These are phyloP conservation scores for Astrephomene gubernaculifera DNA, from an alignment of 139 green algal genomes.

Conservation along the genomic window DNA sequence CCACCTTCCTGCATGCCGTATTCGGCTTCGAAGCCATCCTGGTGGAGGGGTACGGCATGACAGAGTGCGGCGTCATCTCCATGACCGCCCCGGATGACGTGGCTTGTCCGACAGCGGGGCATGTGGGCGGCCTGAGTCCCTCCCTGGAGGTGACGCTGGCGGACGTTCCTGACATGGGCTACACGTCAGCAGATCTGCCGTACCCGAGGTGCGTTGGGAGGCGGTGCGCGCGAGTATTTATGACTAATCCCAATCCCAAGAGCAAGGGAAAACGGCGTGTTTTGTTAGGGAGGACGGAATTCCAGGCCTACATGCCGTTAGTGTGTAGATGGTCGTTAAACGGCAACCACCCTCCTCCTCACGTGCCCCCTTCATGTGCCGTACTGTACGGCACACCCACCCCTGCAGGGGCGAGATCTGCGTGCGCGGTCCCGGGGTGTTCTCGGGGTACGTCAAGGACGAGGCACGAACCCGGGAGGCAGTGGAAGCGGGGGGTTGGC, in stretches of 20 bases:
- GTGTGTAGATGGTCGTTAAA: no score
- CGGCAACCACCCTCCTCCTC: no score
- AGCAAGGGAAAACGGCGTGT: no score
- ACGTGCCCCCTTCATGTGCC: no score
- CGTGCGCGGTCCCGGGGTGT: conserved; percentile 91
- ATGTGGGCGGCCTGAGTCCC: conserved; percentile 89
- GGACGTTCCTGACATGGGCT: conserved; percentile 98
- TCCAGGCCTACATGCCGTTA: no score
- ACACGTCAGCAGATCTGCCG: conserved; percentile 83
- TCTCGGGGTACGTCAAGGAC: conserved; percentile 89
- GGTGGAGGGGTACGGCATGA: conserved; percentile 84
- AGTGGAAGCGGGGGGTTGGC: conserved; percentile 92
- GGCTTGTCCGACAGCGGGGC: conserved; percentile 65
- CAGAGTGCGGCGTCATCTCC: conserved; percentile 88
- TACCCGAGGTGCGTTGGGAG: conserved; percentile 69
- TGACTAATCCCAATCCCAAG: no score
- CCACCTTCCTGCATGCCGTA: conserved; percentile 93
- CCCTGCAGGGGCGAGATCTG: conserved; percentile 88
- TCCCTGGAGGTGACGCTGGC: conserved; percentile 92
- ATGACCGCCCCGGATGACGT: conserved; percentile 75
- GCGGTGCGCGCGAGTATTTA: neutral
- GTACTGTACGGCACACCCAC: no score
- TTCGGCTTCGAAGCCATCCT: conserved; percentile 88
- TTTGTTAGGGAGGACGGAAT: no score
- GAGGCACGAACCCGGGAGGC: conserved; percentile 78